Evolutionary conservation across 495 filamentous ascomycete species (phyloP).

Genomic region (Daldinia vernicosa): DNA sequence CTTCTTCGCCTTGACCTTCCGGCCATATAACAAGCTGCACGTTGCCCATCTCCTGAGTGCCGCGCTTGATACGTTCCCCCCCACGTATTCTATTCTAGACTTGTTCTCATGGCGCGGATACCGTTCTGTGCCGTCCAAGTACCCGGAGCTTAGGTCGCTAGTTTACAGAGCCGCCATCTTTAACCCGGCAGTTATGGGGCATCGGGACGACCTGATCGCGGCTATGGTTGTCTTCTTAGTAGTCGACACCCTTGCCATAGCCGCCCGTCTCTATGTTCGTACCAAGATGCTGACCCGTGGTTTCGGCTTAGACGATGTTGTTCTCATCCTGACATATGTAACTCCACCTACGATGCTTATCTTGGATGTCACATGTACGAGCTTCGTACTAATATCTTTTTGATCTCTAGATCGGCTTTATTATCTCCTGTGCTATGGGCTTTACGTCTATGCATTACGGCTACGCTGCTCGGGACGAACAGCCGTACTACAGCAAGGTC

Average conservation of each 20-base stretch:
- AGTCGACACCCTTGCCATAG: conserved; percentile 32
- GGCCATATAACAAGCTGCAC: neutral
- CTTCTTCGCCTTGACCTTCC: neutral
- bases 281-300: conserved; percentile 33
- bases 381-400: conserved; percentile 9
- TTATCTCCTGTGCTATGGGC: conserved; percentile 42
- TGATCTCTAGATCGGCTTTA: conserved; percentile 34
- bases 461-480: conserved; percentile 39
- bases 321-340: conserved; percentile 43
- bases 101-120: conserved; percentile 14
- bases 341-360: neutral
- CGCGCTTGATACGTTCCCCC: neutral
- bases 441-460: conserved; percentile 44
- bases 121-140: neutral
- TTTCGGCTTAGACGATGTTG: conserved; percentile 44
- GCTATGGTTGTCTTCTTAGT: conserved; percentile 41
- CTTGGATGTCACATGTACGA: neutral
- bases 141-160: conserved; percentile 15
- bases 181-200: conserved; percentile 30
- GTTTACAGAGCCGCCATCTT: conserved; percentile 10
- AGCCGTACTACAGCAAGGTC: conserved; percentile 36
- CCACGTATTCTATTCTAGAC: neutral
- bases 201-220: conserved; percentile 36
- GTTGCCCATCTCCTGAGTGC: neutral
- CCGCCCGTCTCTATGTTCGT: conserved; percentile 42